Percentiles rank a stretch among this genome's conserved stretches.
Evolutionary conservation across 352 stramenopile species (phyloP).

Genomic region (Pythium phragmiticola): DNA sequence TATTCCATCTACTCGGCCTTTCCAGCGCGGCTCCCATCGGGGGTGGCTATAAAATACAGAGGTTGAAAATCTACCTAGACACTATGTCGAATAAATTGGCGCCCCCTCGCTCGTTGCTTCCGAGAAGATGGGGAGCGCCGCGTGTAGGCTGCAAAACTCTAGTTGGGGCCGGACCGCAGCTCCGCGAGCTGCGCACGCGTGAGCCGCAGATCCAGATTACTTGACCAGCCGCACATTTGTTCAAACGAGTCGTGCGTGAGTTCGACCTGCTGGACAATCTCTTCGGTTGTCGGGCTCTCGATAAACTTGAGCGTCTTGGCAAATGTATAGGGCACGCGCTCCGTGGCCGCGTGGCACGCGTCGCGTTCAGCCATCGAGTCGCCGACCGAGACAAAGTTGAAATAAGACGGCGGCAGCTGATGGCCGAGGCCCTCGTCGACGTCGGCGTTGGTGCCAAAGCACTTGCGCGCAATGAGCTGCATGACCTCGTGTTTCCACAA

Average conservation of each 20-base stretch:
- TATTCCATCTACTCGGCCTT: constrained; percentile 27
- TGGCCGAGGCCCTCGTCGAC: background rate
- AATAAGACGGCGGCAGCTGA: constrained; percentile 39
- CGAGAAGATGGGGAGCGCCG: background rate
- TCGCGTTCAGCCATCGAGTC: constrained; percentile 88
- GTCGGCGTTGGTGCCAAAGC: constrained; percentile 40
- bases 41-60: constrained; percentile 27
- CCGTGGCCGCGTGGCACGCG: constrained; percentile 70
- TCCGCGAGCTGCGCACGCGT: constrained; percentile 76
- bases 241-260: constrained; percentile 84
- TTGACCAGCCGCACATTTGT: constrained; percentile 81
- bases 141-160: constrained; percentile 3
- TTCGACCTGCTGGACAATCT: constrained; percentile 84
- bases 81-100: constrained; percentile 22
- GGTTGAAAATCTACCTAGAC: constrained; percentile 19
- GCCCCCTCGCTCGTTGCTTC: too few species aligned
- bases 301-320: constrained; percentile 89
- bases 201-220: constrained; percentile 72
- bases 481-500: constrained; percentile 87
- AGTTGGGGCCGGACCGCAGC: constrained; percentile 39
- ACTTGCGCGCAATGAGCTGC: constrained; percentile 84
- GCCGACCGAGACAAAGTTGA: constrained; percentile 81
- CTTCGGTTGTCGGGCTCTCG: constrained; percentile 71
- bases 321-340: constrained; percentile 62
- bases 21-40: too few species aligned